Evolutionary conservation across 306 rosid species (phyloP).

Genomic region (Lathyrus oleraceus): DNA sequence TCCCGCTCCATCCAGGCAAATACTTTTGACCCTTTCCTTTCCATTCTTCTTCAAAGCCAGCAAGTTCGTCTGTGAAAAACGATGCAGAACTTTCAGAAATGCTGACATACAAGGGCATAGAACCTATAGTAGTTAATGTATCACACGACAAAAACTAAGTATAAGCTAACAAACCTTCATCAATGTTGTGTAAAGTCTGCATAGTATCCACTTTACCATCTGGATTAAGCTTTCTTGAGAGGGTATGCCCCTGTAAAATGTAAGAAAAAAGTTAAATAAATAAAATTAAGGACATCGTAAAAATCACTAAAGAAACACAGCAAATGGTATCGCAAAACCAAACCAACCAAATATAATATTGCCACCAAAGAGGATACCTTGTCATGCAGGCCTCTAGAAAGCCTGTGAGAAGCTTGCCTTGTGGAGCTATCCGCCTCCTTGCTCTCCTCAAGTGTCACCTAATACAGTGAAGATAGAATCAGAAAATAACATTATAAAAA

Average conservation of each 20-base stretch:
- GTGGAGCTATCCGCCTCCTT: conserved; percentile 83
- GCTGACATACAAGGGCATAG: neutral
- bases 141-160: conserved; percentile 14
- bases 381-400: conserved; percentile 67
- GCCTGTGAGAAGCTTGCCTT: conserved; percentile 61
- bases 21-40: conserved; percentile 56
- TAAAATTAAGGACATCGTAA: neutral
- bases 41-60: conserved; percentile 79
- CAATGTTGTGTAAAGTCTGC: conserved; percentile 85
- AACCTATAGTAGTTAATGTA: conserved; percentile 9
- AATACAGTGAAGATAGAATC: conserved; percentile 31
- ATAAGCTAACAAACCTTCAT: conserved; percentile 59
- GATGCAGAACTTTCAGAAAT: conserved; percentile 25
- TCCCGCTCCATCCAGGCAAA: conserved; percentile 65
- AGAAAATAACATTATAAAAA: conserved; percentile 19
- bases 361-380: conserved; percentile 52
- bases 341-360: conserved; percentile 12
- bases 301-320: conserved; percentile 5
- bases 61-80: conserved; percentile 60
- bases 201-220: conserved; percentile 78
- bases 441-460: conserved; percentile 77
- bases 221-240: conserved; percentile 67
- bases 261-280: conserved; percentile 4
- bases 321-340: neutral
- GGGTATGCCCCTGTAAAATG: conserved; percentile 71